Base-by-base conservation (phyloP, 805 yeast species). In the Ogataea nitratoaversa region DNA sequence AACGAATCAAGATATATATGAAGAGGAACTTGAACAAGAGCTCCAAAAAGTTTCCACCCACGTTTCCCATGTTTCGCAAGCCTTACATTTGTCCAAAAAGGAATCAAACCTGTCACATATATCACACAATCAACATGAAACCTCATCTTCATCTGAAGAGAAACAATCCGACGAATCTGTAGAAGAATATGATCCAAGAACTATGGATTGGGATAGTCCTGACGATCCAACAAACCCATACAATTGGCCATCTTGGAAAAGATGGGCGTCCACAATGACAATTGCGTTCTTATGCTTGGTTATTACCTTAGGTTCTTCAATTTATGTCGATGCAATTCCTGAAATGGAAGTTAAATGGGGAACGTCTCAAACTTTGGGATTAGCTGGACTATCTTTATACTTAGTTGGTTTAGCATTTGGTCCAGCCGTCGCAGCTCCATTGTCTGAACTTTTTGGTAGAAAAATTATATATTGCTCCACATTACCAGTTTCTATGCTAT, bases 271-370 rank as follows among this genome's bases (percentile, higher is more conserved):
- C 41, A 82, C 90, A 1, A 72, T 79, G 77, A 70, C 77, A 4
- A 76, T 80, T 12, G 88, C 89, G 2, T 43, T 67, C 18, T 65
- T 78, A 35, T 83, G 90, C 67, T 67, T 84, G 27, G 83, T 78
- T 25, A 82, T 82, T 24, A 77, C 89, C 0, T 72, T 84, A 57
- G 91, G 93, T 19, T 81, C 90, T 0, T 84, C 91, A 0, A 66
- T 84, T 40, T 84, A 70, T 52, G 84, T 82, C 19, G 71, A 76
- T 41, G 84, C 89, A 43, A 72, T 82, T 2, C 73, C 77, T 2
- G 80, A 76, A 44, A 59, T 84, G 53, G 59, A 64, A 52, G 42
- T 40, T 1, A 56, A 66, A 43, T 74, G 82, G 57, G 65, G 68
- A n/a, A 70, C 73, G 11, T 75, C 80, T 9, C 74, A 79, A 57